These are phyloP conservation scores for Blepharisma stoltei DNA, from an alignment of 73 alveolate genomes.

Conservation along the genomic window DNA sequence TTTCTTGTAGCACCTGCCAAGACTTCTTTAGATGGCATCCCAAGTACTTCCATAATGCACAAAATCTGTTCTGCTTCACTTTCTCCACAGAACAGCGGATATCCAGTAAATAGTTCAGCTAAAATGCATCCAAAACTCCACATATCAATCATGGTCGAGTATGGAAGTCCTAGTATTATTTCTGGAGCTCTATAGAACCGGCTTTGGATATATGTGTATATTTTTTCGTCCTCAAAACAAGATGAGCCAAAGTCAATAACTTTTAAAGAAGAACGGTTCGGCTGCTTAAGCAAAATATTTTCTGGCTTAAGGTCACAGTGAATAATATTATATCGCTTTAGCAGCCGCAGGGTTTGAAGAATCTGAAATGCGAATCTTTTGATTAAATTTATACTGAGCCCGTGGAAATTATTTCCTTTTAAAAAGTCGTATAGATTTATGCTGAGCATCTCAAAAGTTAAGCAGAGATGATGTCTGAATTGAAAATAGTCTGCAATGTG, in stretches of 20 bases:
- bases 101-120: constrained; percentile 61
- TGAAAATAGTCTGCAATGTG: constrained; percentile 36
- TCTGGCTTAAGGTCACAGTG: constrained; percentile 73
- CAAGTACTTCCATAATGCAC: constrained; percentile 53
- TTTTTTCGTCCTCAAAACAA: constrained; percentile 51
- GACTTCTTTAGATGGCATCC: constrained; percentile 43
- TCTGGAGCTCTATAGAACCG: constrained; percentile 71
- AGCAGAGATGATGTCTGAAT: constrained; percentile 43
- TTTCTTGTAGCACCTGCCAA: constrained; percentile 33
- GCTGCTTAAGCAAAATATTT: constrained; percentile 50
- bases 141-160: constrained; percentile 60
- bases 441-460: constrained; percentile 52
- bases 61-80: constrained; percentile 56
- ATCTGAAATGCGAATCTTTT: constrained; percentile 78
- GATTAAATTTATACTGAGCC: constrained; percentile 61
- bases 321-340: constrained; percentile 47
- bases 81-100: constrained; percentile 69
- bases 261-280: constrained; percentile 51
- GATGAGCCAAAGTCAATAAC: constrained; percentile 58
- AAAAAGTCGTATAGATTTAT: constrained; percentile 40
- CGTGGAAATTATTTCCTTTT: constrained; percentile 45
- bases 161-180: constrained; percentile 61
- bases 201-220: constrained; percentile 57
- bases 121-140: constrained; percentile 77
- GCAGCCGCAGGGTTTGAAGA: constrained; percentile 65